phyloP scores from a whole-genome alignment of 352 stramenopile genomes.

The Phytophthora idaei region DNA sequence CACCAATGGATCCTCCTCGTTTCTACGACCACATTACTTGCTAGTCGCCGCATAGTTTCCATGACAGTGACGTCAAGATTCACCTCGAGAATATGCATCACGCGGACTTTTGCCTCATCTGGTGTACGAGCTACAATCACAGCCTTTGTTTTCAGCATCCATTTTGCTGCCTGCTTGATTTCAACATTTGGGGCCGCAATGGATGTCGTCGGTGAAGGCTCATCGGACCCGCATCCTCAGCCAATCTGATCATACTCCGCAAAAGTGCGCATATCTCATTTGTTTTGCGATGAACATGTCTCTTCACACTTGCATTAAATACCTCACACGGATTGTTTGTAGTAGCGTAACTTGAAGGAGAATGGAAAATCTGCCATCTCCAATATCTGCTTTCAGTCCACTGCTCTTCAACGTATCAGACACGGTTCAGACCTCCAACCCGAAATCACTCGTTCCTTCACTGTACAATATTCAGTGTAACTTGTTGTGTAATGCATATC shows the following conservation, averaged over 20 bases:
- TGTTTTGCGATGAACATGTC: conserved; percentile 4
- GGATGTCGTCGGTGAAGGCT: background rate
- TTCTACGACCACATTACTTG: background rate
- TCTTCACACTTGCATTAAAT: conserved; percentile 13
- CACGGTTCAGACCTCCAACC: too few relatives aligned
- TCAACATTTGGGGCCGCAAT: conserved; percentile 12
- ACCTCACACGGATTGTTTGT: conserved; percentile 12
- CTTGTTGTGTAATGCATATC: background rate
- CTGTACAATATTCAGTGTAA: background rate
- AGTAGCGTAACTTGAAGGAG: conserved; percentile 8
- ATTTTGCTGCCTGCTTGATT: conserved; percentile 17
- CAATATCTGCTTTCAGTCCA: conserved; percentile 16
- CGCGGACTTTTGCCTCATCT: background rate
- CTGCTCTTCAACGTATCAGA: conserved; percentile 11
- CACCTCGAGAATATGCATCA: conserved; percentile 21
- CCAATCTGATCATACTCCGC: conserved; percentile 12
- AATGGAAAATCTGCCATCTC: conserved; percentile 12
- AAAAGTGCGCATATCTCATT: conserved; percentile 8
- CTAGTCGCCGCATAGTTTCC: background rate
- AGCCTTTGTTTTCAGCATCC: conserved; percentile 14
- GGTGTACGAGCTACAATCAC: conserved; percentile 3
- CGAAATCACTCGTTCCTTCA: background rate
- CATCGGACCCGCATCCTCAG: conserved; percentile 1
- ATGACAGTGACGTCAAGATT: background rate
- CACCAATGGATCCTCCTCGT: background rate